Conservation (phyloP, 441 rosid species). For the Populus hybrid region DNA sequence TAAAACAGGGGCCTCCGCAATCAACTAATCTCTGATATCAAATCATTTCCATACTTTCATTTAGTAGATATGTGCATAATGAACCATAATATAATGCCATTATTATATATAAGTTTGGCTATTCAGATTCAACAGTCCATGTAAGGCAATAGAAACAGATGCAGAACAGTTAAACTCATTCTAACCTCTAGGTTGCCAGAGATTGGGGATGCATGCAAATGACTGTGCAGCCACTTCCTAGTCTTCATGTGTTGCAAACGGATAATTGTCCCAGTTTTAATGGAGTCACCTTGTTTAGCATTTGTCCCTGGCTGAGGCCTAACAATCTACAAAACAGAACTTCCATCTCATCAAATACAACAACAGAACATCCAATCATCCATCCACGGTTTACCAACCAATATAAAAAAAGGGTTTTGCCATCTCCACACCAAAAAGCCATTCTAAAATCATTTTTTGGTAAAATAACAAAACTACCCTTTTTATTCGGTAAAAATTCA, state of each 20-base stretch:
- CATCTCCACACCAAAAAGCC: not conserved
- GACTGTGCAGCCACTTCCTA: conserved; percentile 94
- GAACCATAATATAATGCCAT: not conserved
- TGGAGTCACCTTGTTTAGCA: conserved; percentile 80
- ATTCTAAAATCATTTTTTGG: not conserved
- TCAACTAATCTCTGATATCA: not conserved
- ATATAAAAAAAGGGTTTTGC: no score
- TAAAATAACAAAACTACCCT: not conserved
- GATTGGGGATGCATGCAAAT: conserved; percentile 87
- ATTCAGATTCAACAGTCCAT: not conserved
- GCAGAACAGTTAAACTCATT: not conserved
- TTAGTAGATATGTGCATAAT: not conserved
- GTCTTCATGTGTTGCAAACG: conserved; percentile 92
- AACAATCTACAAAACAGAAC: conserved; percentile 51
- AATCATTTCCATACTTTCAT: not conserved
- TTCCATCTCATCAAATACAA: conserved; percentile 2
- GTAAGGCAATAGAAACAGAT: not conserved
- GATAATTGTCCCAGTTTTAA: conserved; percentile 62
- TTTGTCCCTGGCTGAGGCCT: conserved; percentile 54
- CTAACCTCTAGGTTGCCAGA: conserved; percentile 94
- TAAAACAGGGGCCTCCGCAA: not conserved
- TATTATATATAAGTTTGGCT: not conserved
- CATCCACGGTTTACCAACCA: not conserved
- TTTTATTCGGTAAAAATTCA: not conserved
- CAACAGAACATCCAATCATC: not conserved